phyloP scores from a whole-genome alignment of 2,329 filamentous ascomycete species.

The Fulvia fulva region DNA sequence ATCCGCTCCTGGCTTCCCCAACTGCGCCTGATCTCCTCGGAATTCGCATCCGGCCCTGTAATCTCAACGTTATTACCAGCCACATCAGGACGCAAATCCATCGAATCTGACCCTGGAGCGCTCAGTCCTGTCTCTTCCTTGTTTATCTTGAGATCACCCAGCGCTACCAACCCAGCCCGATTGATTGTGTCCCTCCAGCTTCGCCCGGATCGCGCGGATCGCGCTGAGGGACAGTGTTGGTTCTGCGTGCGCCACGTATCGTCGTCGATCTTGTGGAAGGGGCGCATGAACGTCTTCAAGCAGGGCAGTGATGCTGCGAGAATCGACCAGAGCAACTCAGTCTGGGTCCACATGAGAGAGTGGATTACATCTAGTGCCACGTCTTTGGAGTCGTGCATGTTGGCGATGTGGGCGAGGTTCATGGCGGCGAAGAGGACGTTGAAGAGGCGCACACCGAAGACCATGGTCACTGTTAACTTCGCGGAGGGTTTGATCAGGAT shows the following conservation, averaged over 20 bases:
- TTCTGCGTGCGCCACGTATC: conserved; percentile 15
- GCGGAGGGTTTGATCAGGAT: conserved; percentile 18
- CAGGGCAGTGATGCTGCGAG: conserved; percentile 18
- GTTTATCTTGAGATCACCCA: conserved; percentile 2
- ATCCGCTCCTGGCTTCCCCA: conserved; percentile 14
- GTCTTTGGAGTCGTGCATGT: conserved; percentile 4
- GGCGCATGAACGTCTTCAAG: conserved; percentile 18
- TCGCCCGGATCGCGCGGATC: conserved; percentile 10
- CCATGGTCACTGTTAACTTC: conserved; percentile 16
- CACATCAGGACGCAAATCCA: conserved; percentile 7
- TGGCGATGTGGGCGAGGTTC: conserved; percentile 13
- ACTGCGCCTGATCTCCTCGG: conserved; percentile 4
- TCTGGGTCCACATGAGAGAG: conserved; percentile 15
- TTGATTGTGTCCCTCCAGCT: conserved; percentile 5
- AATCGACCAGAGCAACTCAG: conserved; percentile 21
- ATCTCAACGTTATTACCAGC: conserved; percentile 7
- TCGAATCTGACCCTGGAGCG: not conserved
- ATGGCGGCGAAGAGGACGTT: conserved; percentile 17
- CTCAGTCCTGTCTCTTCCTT: not conserved
- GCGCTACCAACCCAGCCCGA: not conserved
- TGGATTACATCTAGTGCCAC: conserved; percentile 7
- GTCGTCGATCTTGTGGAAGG: conserved; percentile 19
- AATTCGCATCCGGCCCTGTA: not conserved
- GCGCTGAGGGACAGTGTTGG: conserved; percentile 11
- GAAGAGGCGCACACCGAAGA: conserved; percentile 17